Base-by-base conservation (phyloP, 192 early-diverging fungal genomes). In the Coemansia sp. region DNA sequence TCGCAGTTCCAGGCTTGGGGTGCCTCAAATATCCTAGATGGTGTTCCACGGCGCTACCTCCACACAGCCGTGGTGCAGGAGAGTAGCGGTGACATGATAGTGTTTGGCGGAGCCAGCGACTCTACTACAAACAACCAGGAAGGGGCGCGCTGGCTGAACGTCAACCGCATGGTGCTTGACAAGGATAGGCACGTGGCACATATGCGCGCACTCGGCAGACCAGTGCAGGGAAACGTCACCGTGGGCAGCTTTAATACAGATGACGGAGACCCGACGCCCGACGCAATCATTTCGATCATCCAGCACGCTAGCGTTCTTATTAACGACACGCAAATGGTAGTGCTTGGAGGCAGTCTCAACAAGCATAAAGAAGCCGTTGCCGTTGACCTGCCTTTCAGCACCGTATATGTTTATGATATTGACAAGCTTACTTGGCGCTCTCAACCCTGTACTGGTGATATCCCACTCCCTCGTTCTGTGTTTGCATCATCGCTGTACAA, bases 21-120 rank as follows among this genome's bases (percentile, higher is more conserved):
- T 42, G 66, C 66, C 11, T 75, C 72, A 18, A 69, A 68, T 18
- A 53, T 59, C 3, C 45, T 62, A 10, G 66, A 75, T 34, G 23
- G 21, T 9, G 66, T 61, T 23, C 49, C 63, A 17, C 66, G 72
- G 3, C 57, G 72, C 38, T 75, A 75, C 38, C 11, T 69, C 37
- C 72, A 75, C 46, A 69, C 72, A 7, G 54, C 62, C 2, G 72
- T 75, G 19, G 43, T 75, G 9, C 72, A 75, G 46, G 55, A 58
- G 14, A 52, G 23, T n/a, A 65, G 66, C 0, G 59, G 72, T 2
- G 72, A 75, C 46, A 75, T 75, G 72, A 51, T 75, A 18, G 60
- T 75, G 22, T 75, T 75, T 58, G 72, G 72, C 25, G 72, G 72
- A 1, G 62, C 66, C 33, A 64, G 72, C 44, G 72, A 75, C 50